phyloP scores from a whole-genome alignment of 192 early-diverging fungal species.

The Coemansia sp. region DNA sequence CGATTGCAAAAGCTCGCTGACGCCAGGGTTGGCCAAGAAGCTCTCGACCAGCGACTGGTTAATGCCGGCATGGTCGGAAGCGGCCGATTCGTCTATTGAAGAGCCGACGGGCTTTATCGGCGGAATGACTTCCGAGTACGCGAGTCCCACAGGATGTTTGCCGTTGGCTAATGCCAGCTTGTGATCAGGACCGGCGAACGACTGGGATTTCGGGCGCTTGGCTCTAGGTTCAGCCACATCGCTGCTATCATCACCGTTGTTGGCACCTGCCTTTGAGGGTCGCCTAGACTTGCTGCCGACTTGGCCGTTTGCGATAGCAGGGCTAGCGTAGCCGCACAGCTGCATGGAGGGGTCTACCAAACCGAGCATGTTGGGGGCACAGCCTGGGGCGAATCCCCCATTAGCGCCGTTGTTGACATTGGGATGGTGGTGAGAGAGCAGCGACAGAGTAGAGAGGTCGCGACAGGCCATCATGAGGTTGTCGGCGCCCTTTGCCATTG shows the following conservation, averaged over 20 bases:
- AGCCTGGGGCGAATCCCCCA: not conserved
- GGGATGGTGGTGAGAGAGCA: conserved; percentile 14
- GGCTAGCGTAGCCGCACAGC: not conserved
- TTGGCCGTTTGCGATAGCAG: not conserved
- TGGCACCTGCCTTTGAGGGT: not conserved
- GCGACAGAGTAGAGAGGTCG: conserved; percentile 34
- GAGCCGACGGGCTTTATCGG: not conserved
- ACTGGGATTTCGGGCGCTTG: conserved; percentile 36
- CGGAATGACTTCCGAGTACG: not conserved
- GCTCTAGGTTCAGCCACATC: conserved; percentile 12
- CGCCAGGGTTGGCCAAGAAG: conserved; percentile 25
- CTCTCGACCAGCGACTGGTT: conserved; percentile 23
- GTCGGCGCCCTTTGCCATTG: not conserved
- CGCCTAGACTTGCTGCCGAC: conserved; percentile 9
- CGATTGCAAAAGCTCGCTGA: conserved; percentile 24
- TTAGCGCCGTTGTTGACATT: not conserved
- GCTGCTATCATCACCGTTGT: not conserved
- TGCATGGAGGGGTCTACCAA: not conserved
- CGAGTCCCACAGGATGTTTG: not conserved
- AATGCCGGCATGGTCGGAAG: not conserved
- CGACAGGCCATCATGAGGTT: conserved; percentile 18
- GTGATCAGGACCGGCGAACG: conserved; percentile 3
- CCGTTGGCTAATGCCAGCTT: not conserved
- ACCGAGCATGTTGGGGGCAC: conserved; percentile 18
- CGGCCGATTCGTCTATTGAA: not conserved